phyloP scores from a whole-genome alignment of 2,329 filamentous ascomycete genomes.

The Cladobotryum mycophilum region DNA sequence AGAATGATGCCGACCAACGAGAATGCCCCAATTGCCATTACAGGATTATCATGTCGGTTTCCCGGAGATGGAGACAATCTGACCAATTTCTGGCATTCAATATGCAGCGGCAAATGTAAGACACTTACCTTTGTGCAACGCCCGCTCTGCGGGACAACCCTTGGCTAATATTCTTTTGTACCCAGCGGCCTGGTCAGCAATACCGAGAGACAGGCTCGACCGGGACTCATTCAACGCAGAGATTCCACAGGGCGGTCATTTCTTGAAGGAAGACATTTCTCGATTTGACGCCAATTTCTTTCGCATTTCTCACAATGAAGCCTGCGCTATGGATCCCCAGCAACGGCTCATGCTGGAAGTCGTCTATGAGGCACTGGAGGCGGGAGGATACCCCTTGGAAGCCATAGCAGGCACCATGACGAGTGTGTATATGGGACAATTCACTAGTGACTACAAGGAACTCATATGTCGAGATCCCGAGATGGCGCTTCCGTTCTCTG shows the following conservation, averaged over 20 bases:
- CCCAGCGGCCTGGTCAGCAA: too few relatives aligned
- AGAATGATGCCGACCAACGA: not conserved
- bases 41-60: slow-evolving; percentile 51
- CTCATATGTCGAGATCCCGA: slow-evolving; percentile 20
- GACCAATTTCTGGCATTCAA: slow-evolving; percentile 58
- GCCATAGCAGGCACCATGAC: slow-evolving; percentile 23
- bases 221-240: too few relatives aligned
- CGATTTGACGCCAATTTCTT: slow-evolving; percentile 33
- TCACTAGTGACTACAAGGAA: slow-evolving; percentile 31
- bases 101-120: slow-evolving; percentile 49
- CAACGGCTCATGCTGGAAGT: slow-evolving; percentile 28
- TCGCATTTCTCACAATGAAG: slow-evolving; percentile 10
- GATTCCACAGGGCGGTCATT: slow-evolving; percentile 17
- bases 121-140: too few relatives aligned
- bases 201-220: too few relatives aligned
- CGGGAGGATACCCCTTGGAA: slow-evolving; percentile 21
- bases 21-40: slow-evolving; percentile 57
- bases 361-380: slow-evolving; percentile 35
- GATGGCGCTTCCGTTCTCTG: slow-evolving; percentile 55
- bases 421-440: slow-evolving; percentile 30
- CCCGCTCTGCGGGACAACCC: too few relatives aligned
- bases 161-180: too few relatives aligned
- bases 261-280: slow-evolving; percentile 30
- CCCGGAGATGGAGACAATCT: slow-evolving; percentile 37
- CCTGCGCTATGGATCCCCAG: slow-evolving; percentile 14